These are phyloP conservation scores for Aspergillus amoenus DNA, from an alignment of 2,329 filamentous ascomycete genomes.

Conservation along the genomic window DNA sequence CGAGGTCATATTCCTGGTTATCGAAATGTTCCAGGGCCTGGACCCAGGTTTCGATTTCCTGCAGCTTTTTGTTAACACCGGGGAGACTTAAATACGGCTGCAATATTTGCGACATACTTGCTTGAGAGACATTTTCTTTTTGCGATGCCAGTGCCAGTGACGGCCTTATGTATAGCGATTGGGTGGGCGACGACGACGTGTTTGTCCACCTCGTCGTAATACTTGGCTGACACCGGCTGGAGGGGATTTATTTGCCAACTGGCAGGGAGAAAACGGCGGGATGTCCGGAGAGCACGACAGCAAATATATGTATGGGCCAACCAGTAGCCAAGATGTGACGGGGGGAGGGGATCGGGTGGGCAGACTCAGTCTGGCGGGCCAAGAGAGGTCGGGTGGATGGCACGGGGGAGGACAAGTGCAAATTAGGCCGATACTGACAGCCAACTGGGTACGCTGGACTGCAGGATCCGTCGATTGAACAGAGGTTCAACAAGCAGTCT, in stretches of 20 bases:
- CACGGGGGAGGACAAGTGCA: neutral
- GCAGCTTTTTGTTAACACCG: conserved; percentile 6
- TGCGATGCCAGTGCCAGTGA: conserved; percentile 9
- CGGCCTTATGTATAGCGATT: conserved; percentile 8
- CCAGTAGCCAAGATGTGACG: conserved; percentile 10
- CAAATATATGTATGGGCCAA: conserved; percentile 13
- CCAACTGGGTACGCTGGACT: conserved; percentile 3
- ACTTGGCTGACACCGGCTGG: conserved; percentile 12
- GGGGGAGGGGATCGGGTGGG: conserved; percentile 5
- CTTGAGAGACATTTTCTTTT: conserved; percentile 56
- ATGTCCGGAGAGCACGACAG: conserved; percentile 2
- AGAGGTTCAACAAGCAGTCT: conserved; percentile 8
- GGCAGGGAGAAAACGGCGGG: conserved; percentile 1
- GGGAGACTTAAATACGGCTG: neutral
- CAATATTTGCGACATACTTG: conserved; percentile 47
- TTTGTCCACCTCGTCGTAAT: conserved; percentile 5
- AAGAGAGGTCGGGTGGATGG: conserved; percentile 3
- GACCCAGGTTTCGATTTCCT: conserved; percentile 99
- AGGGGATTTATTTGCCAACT: conserved; percentile 10
- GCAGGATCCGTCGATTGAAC: neutral
- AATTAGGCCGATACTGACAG: neutral
- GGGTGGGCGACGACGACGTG: conserved; percentile 3
- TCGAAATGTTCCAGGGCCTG: conserved; percentile 87
- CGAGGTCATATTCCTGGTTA: conserved; percentile 94
- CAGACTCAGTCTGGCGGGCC: conserved; percentile 5